Evolutionary conservation across 257 asterid species (phyloP).

Genomic region (Solanum chaucha): DNA sequence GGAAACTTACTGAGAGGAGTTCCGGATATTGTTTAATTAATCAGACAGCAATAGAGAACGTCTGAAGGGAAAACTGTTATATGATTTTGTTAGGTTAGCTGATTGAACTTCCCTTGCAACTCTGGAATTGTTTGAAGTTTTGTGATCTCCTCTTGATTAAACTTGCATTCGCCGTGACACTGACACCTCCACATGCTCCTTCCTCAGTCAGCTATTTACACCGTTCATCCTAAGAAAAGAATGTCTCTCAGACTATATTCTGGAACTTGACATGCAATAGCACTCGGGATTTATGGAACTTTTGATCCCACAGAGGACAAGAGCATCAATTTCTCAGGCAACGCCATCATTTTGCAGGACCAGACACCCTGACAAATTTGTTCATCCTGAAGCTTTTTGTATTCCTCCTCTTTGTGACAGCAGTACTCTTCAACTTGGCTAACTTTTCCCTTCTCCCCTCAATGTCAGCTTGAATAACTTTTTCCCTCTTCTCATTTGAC

Average conservation of each 20-base stretch:
- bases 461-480: slow-evolving; percentile 49
- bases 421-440: slow-evolving; percentile 33
- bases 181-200: not conserved
- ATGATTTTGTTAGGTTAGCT: not conserved
- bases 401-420: slow-evolving; percentile 22
- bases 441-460: slow-evolving; percentile 57
- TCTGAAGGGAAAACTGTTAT: not conserved
- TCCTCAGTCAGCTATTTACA: not conserved
- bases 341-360: slow-evolving; percentile 12
- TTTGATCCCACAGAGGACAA: not conserved
- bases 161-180: not conserved
- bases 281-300: not conserved
- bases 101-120: not conserved
- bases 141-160: not conserved
- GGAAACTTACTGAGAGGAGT: not conserved
- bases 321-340: not conserved
- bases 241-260: not conserved
- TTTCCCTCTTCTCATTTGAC: slow-evolving; percentile 61
- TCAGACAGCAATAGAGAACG: not conserved
- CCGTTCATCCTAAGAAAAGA: not conserved
- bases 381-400: slow-evolving; percentile 13
- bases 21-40: not conserved
- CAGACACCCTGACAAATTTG: slow-evolving; percentile 21
- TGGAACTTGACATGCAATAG: not conserved
- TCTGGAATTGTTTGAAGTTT: not conserved